Percentiles rank a stretch among this genome's conserved stretches.
Conservation (phyloP, 352 stramenopile species). For the Phytophthora sp. region DNA sequence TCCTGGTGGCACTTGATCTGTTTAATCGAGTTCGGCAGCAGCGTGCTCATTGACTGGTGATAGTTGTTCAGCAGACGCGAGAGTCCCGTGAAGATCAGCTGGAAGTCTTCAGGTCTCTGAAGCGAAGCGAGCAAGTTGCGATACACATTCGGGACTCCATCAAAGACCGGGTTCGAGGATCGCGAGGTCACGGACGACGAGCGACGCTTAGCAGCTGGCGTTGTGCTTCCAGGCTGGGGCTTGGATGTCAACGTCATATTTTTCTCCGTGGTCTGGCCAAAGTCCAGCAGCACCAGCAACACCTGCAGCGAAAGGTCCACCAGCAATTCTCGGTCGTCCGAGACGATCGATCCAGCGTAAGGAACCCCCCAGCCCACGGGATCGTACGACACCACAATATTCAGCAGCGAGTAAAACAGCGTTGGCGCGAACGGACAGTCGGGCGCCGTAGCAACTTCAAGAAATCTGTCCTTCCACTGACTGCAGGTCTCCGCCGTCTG, state of each 20-base stretch:
- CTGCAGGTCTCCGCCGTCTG: constrained; percentile 92
- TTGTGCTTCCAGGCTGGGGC: constrained; percentile 48
- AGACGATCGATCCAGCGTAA: constrained; percentile 90
- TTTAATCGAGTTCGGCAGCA: constrained; percentile 93
- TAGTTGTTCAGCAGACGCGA: constrained; percentile 97
- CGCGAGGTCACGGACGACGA: constrained; percentile 27
- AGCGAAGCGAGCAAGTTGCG: constrained; percentile 67
- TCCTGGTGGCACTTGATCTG: constrained; percentile 98
- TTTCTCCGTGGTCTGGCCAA: constrained; percentile 70
- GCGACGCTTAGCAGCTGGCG: constrained; percentile 39
- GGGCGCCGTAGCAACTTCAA: constrained; percentile 87
- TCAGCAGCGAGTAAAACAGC: constrained; percentile 97
- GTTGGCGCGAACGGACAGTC: constrained; percentile 94
- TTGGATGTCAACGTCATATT: constrained; percentile 54
- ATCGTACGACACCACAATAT: constrained; percentile 95
- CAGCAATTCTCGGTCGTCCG: constrained; percentile 88
- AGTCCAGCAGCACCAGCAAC: constrained; percentile 95
- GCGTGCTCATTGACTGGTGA: constrained; percentile 93
- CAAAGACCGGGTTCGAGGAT: constrained; percentile 44
- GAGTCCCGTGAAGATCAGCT: constrained; percentile 93
- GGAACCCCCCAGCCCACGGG: constrained; percentile 90
- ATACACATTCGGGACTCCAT: constrained; percentile 68
- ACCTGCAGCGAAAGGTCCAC: constrained; percentile 94
- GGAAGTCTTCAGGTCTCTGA: constrained; percentile 90
- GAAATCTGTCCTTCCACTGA: constrained; percentile 90